phyloP scores from a whole-genome alignment of 2,329 filamentous ascomycete species.

The Phoma sp. region DNA sequence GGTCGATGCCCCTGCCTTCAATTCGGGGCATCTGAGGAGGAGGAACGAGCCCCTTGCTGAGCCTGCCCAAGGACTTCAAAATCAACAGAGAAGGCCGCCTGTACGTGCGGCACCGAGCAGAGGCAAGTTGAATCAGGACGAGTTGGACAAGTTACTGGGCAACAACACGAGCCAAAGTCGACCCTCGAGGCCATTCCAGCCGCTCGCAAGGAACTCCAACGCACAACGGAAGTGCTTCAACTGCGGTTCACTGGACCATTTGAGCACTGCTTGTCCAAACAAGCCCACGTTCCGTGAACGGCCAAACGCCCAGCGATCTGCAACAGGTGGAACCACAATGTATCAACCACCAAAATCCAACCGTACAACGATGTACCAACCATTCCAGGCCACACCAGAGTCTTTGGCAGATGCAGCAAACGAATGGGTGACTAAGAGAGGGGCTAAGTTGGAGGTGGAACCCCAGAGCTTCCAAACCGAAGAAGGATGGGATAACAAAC shows the following conservation, averaged over 20 bases:
- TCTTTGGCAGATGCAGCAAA: constrained; percentile 39
- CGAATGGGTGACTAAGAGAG: constrained; percentile 33
- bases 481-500: constrained; percentile 24
- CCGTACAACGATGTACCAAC: constrained; percentile 9
- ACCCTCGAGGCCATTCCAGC: constrained; percentile 28
- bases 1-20: constrained; percentile 36
- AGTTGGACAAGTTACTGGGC: constrained; percentile 38
- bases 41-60: constrained; percentile 31
- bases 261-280: constrained; percentile 31
- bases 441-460: constrained; percentile 22
- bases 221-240: constrained; percentile 40
- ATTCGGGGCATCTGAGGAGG: constrained; percentile 34
- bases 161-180: constrained; percentile 13
- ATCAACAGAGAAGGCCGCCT: constrained; percentile 5
- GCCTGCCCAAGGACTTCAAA: neutral
- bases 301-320: constrained; percentile 4
- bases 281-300: constrained; percentile 36
- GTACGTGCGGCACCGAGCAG: constrained; percentile 21
- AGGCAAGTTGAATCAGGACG: constrained; percentile 36
- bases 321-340: constrained; percentile 9
- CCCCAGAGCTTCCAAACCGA: constrained; percentile 14
- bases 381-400: constrained; percentile 6
- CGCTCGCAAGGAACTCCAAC: constrained; percentile 31
- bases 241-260: constrained; percentile 37
- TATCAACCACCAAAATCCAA: constrained; percentile 17